Evolutionary conservation across 352 stramenopile genomes (phyloP), one percentile per base, ranked within the genome.

Genomic region (Pythium biforme): DNA sequence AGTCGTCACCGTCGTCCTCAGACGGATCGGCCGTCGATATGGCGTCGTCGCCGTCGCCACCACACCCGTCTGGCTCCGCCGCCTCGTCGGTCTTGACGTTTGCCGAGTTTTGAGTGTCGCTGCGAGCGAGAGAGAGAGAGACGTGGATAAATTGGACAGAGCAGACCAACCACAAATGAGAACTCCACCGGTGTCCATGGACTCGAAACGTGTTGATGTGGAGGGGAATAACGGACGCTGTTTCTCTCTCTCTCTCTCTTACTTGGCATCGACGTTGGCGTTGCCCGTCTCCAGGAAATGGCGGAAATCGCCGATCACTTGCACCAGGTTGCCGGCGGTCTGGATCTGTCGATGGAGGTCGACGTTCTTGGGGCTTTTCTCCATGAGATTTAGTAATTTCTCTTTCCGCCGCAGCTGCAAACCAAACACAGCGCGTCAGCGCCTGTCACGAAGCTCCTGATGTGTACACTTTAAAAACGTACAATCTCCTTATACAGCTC

Each of bases 401-500:
- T 94, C 85, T 66, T 94, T 94, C 60, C 85, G 73, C 59, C 85
- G 75, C 27, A 94, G 72, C 85, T 94, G 64, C 20, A 74, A 17
- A 41, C 41, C 26, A 40, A 27, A 1, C 25, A 69, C 17, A 55
- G n/a, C 7, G 19, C 12, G 29, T 25, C 22, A 41, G 14, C 12
- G 14, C 2, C 3, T 1, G 40, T 11, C 10, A 23, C 58, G 23
- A 54, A 11, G 19, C 39, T 33, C 20, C 31, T 46, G 11, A 46
- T 7, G 7, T 25, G 12, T 40, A 6, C 19, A 6, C 40, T 11
- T 47, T 17, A 15, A 26, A 23, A 2, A 54, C 82, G 63, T 74
- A 94, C 85, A 43, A 94, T 94, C 49, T 94, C 85, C 58, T 94
- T 94, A 68, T 92, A 94, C 23, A 94, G 73, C 66, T 94, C 85